These are phyloP conservation scores for Corylus heterophylla DNA, from an alignment of 306 rosid species.

Conservation along the genomic window DNA sequence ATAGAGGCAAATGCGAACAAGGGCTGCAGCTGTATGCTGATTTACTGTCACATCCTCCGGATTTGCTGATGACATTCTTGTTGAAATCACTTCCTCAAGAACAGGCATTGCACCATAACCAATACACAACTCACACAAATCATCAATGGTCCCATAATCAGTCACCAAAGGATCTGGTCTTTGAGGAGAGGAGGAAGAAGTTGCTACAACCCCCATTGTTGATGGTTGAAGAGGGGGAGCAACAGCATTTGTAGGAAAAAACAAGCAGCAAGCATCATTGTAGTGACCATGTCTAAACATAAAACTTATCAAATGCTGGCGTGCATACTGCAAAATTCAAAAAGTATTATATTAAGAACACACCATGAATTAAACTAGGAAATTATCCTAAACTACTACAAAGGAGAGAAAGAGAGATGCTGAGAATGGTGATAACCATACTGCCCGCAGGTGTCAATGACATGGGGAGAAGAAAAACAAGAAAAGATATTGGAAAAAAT, in stretches of 20 bases:
- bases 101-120: constrained; percentile 83
- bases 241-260: constrained; percentile 73
- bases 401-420: not conserved
- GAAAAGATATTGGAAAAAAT: not conserved
- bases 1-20: constrained; percentile 79
- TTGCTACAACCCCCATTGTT: constrained; percentile 42
- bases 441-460: not conserved
- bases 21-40: constrained; percentile 68
- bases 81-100: constrained; percentile 86
- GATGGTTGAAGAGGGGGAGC: constrained; percentile 79
- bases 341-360: constrained; percentile 19
- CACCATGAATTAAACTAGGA: constrained; percentile 23
- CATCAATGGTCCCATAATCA: constrained; percentile 92
- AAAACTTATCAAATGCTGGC: constrained; percentile 87
- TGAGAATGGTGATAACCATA: not conserved
- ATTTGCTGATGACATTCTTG: constrained; percentile 63
- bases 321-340: constrained; percentile 73
- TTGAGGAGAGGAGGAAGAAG: constrained; percentile 88
- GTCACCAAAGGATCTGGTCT: constrained; percentile 78
- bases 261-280: constrained; percentile 82
- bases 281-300: constrained; percentile 91
- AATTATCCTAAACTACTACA: constrained; percentile 19
- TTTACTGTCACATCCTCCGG: constrained; percentile 52
- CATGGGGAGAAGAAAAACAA: not conserved
- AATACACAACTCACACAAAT: constrained; percentile 78